These are phyloP conservation scores for Solanum acaule DNA, from an alignment of 257 asterid genomes.

Conservation along the genomic window DNA sequence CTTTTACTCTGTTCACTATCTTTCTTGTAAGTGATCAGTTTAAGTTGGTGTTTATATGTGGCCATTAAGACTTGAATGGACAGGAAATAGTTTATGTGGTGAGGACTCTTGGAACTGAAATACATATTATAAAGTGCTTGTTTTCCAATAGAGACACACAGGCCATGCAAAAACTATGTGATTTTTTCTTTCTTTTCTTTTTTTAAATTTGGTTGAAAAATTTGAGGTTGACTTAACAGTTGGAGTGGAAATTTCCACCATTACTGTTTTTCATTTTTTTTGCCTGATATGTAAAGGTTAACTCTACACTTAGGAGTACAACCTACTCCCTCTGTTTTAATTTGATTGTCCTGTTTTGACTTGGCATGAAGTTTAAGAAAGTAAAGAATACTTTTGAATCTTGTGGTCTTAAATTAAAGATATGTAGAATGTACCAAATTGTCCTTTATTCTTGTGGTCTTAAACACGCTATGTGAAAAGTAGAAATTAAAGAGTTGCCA, in stretches of 20 bases:
- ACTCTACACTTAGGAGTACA: neutral
- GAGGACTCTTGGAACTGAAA: neutral
- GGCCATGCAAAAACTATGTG: neutral
- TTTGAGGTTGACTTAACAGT: neutral
- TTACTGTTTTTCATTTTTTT: neutral
- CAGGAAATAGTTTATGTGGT: neutral
- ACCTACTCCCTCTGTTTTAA: neutral
- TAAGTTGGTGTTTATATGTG: neutral
- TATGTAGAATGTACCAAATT: neutral
- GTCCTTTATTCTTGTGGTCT: neutral
- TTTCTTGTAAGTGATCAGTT: neutral
- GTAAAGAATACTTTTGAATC: neutral
- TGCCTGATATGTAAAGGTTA: neutral
- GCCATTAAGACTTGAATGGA: neutral
- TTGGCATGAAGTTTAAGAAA: neutral
- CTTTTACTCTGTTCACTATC: neutral
- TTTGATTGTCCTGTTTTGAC: neutral
- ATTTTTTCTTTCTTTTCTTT: neutral
- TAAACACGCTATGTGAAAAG: neutral
- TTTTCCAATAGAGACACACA: neutral
- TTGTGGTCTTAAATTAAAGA: neutral
- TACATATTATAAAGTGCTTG: neutral
- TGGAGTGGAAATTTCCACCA: neutral
- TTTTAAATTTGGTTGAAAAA: neutral
- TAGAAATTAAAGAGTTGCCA: neutral